A percentile compares a stretch with the other conserved stretches of the same genome.
These are phyloP conservation scores for Cenchrus purpureus DNA, from an alignment of 176 grass and related monocot species.

Conservation along the genomic window DNA sequence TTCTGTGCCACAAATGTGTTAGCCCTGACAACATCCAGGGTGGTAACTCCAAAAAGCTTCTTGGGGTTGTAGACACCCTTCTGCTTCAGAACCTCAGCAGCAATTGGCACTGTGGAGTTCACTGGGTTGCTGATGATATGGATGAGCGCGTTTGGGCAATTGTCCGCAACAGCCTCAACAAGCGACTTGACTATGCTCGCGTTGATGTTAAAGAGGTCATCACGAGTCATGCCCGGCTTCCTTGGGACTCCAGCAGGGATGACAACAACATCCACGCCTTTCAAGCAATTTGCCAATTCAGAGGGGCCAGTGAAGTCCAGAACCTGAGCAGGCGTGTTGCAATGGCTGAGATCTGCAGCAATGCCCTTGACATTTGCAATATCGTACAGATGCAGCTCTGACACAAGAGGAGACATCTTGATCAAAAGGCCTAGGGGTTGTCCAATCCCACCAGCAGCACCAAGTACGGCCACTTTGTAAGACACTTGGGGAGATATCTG, in stretches of 20 bases:
- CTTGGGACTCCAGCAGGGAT: conserved; percentile 70
- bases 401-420: no score
- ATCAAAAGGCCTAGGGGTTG: no score
- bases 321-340: conserved; percentile 42
- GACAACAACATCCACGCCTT: conserved; percentile 68
- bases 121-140: conserved; percentile 89
- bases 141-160: conserved; percentile 67
- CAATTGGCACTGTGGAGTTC: conserved; percentile 78
- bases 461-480: background rate
- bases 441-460: no score
- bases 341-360: no score
- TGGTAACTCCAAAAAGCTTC: conserved; percentile 76
- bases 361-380: no score
- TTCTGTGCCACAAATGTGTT: conserved; percentile 81
- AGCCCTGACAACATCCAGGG: conserved; percentile 73
- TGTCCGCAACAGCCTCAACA: conserved; percentile 78
- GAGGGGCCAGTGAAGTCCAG: conserved; percentile 54
- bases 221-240: conserved; percentile 84
- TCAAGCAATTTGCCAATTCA: conserved; percentile 63
- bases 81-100: conserved; percentile 75
- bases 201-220: conserved; percentile 82
- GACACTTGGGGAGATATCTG: conserved; percentile 56
- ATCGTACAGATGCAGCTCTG: no score
- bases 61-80: conserved; percentile 77
- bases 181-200: conserved; percentile 71